A percentile compares a stretch with the other conserved stretches of the same genome.
phyloP scores from a whole-genome alignment of 306 rosid genomes.

The Glycine latifolia region DNA sequence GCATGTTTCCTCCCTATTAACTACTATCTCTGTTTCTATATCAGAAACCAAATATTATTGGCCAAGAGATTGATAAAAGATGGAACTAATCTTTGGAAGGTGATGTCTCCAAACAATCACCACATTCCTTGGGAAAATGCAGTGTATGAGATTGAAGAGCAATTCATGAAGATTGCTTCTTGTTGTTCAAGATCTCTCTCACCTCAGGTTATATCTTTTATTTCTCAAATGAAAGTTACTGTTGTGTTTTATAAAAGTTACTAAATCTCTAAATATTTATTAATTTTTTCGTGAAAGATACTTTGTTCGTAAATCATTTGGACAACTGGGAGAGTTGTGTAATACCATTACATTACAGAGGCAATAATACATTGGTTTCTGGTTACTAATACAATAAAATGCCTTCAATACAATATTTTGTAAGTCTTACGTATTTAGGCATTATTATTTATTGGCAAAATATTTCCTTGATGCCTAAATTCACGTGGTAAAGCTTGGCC shows the following conservation, averaged over 20 bases:
- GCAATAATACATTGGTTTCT: slow-evolving; percentile 7
- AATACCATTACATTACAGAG: background rate
- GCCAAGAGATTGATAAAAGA: slow-evolving; percentile 76
- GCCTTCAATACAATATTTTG: slow-evolving; percentile 8
- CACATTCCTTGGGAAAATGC: slow-evolving; percentile 77
- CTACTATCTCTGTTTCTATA: slow-evolving; percentile 21
- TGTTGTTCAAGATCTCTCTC: slow-evolving; percentile 82
- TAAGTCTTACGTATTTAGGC: background rate
- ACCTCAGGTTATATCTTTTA: slow-evolving; percentile 66
- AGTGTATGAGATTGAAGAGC: slow-evolving; percentile 74
- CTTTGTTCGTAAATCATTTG: slow-evolving; percentile 19
- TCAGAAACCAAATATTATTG: slow-evolving; percentile 82
- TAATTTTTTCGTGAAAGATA: background rate
- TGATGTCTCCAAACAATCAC: slow-evolving; percentile 68
- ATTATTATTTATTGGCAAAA: slow-evolving; percentile 2
- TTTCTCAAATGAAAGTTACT: slow-evolving; percentile 13
- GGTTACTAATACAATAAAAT: slow-evolving; percentile 13
- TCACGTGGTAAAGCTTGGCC: background rate
- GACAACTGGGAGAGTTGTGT: slow-evolving; percentile 12
- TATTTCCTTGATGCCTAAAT: background rate
- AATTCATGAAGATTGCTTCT: slow-evolving; percentile 76
- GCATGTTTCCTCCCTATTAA: slow-evolving; percentile 35
- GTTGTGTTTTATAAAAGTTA: slow-evolving; percentile 11
- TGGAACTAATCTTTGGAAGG: slow-evolving; percentile 85
- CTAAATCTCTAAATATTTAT: background rate